Evolutionary conservation across 768 basidiomycete species (phyloP), one percentile per base, ranked within the genome.

Genomic region (Calocybe cyanea): DNA sequence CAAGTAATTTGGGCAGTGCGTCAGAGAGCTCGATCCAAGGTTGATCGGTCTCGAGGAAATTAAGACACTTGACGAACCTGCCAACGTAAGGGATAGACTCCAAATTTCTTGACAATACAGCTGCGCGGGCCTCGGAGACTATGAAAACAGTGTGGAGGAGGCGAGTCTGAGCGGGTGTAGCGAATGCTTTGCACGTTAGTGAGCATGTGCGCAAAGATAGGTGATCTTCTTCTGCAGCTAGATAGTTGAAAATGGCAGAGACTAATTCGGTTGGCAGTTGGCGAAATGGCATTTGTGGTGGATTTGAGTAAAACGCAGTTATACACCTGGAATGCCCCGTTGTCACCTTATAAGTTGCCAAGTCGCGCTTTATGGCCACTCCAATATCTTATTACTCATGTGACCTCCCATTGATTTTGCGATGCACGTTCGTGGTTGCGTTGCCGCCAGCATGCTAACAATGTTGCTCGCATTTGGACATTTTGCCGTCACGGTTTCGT

Each of bases 21-120:
- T 37, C 15, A 17, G 11, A 37, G 36, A 7, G 36, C 36, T 37
- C 10, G 36, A 37, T 37, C 36, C 36, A 37, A 18, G 36, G 36
- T 17, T 18, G 10, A 10, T 18, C 8, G 38, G 41, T 35, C 36
- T 37, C 36, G 10, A 9, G 10, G 10, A 37, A 37, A 37, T 37
- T 7, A 7, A 37, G 36, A 37, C 15, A 37, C 36, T 37, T 48
- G 46, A 54, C 42, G 14, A 46, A 48, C 19, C 20, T 15, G 8
- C 15, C 30, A 31, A 51, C 38, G 40, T 51, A 46, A 19, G 18
- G 25, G 19, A 7, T 25, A 53, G 48, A 32, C 32, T 50, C 35
- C 17, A 48, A 23, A 8, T 37, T 48, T 35, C 33, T 21, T 4
- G 38, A 14, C 14, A 28, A 20, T 2, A 23, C 4, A 11, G 17